These are phyloP conservation scores for Aphanomyces astaci DNA, from an alignment of 352 stramenopile species.

Conservation along the genomic window DNA sequence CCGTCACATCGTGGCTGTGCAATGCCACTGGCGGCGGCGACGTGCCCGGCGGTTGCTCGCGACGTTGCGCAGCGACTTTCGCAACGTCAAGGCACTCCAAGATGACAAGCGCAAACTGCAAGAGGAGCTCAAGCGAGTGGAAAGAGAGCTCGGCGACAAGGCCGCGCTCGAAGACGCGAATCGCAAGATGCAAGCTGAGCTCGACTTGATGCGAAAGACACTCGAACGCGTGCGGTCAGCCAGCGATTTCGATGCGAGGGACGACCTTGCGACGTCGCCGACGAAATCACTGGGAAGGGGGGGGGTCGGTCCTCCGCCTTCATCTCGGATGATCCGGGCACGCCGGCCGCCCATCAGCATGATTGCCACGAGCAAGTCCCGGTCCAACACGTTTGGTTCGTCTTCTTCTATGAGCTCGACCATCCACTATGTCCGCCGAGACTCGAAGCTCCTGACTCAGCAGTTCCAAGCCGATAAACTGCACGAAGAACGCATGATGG, in stretches of 20 bases:
- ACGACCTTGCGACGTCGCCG: conserved; percentile 27
- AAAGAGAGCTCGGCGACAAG: conserved; percentile 29
- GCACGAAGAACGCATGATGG: conserved; percentile 10
- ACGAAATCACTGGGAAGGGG: conserved; percentile 28
- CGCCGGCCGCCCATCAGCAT: conserved; percentile 16
- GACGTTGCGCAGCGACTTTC: conserved; percentile 50
- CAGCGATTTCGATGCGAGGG: conserved; percentile 1
- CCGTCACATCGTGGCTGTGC: conserved; percentile 35
- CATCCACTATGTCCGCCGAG: background rate
- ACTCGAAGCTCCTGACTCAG: background rate
- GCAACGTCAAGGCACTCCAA: conserved; percentile 63
- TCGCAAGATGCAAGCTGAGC: conserved; percentile 58
- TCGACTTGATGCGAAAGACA: conserved; percentile 48
- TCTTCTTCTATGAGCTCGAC: no score
- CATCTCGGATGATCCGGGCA: conserved; percentile 15
- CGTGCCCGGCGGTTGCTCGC: conserved; percentile 31
- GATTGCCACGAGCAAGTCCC: background rate
- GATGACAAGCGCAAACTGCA: conserved; percentile 55
- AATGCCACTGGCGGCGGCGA: conserved; percentile 45
- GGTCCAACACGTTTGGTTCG: conserved; percentile 9
- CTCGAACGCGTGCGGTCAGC: conserved; percentile 36
- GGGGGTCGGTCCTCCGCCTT: no score
- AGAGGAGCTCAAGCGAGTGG: conserved; percentile 42
- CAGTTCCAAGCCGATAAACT: conserved; percentile 30
- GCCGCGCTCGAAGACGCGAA: conserved; percentile 45